Evolutionary conservation across 371 early-diverging fungal species (phyloP), one percentile per base, ranked within the genome.

Genomic region (Mucor indicus): DNA sequence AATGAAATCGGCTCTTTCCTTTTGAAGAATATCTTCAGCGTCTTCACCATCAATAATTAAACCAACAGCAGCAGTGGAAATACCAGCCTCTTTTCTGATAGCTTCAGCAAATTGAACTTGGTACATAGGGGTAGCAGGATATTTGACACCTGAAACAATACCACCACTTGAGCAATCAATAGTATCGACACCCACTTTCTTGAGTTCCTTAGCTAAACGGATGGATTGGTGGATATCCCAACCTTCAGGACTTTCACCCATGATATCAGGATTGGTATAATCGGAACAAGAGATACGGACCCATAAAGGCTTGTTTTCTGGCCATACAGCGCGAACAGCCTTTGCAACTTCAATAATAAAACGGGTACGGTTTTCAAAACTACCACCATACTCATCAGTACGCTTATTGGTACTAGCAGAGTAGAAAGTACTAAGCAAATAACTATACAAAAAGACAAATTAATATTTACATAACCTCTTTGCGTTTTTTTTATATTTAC

Each of bases 381-480:
- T 73, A 1, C 91, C 90, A 38, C 86, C 89, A 56, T 92, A 95
- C 30, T 81, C 58, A 58, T 95, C 95, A 0, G 90, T 89, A 27
- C 95, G 83, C 16, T 80, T 55, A 68, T 95, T 96, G 31, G 85
- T 76, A 10, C 87, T 50, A 2, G 92, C 90, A 19, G 89, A 89
- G 15, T 91, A 58, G 55, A 96, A 96, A 54, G 76, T 75, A 59
- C 82, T 78, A 41, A 91, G 48, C 33, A 94, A 67, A 63, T 92
- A 93, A 5, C 95, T 37, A n/a, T n/a, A n/a, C n/a, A 82, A 64
- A 8, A 81, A 83, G 57, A 93, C 58, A 93, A 91, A 51, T 72
- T 62, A 62, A 77, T 70, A 32, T 87, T 46, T 24, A 90, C 66
- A 63, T 87, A 48, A 15, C 29, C 87, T 91, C 21, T 85, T 75